Base-by-base conservation (phyloP, 1,139 yeast species). In the Lizanozyma gosingica region DNA sequence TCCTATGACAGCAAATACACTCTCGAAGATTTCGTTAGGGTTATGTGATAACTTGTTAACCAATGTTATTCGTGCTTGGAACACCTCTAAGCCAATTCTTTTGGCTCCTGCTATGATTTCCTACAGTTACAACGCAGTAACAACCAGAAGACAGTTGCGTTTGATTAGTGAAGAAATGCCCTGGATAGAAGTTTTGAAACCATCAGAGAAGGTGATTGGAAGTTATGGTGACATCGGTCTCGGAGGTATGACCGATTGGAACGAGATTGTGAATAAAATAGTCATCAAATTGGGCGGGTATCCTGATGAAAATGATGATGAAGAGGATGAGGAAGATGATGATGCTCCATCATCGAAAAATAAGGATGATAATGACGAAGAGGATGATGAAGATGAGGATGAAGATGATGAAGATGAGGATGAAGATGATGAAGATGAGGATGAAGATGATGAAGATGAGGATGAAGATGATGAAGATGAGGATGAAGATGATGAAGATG, bases 81-180 rank as follows among this genome's bases (percentile, higher is more conserved):
- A 88, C 55, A 78, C 92, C 0, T 81, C 84, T 40, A 85, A 81
- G 50, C 97, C 97, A 0, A 79, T 90, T 4, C 64, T 88, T 34
- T 71, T 87, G 41, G 97, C 97, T 0, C 97, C 97, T 3, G 88
- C 95, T 3, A 88, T 90, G 97, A 88, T 86, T 18, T 83, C 92
- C 43, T 83, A 85, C 57, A 86, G 95, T 40, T 90, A 88, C 59
- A 85, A 83, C 51, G 86, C 94, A 29, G 83, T 88, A 2, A 79
- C 90, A 36, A 90, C 97, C 1, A 85, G 81, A 59, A 75, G 90
- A 42, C 97, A 88, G 53, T 67, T 86, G 44, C 73, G 75, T 47
- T 69, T 81, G 33, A 78, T 90, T 44, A 75, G 78, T 41, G 95
- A 86, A 49, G 94, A 85, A 50, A 86, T 87, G 88, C 86, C 87